phyloP scores from a whole-genome alignment of 495 filamentous ascomycete genomes.

The Sabuloglossum arenarium region DNA sequence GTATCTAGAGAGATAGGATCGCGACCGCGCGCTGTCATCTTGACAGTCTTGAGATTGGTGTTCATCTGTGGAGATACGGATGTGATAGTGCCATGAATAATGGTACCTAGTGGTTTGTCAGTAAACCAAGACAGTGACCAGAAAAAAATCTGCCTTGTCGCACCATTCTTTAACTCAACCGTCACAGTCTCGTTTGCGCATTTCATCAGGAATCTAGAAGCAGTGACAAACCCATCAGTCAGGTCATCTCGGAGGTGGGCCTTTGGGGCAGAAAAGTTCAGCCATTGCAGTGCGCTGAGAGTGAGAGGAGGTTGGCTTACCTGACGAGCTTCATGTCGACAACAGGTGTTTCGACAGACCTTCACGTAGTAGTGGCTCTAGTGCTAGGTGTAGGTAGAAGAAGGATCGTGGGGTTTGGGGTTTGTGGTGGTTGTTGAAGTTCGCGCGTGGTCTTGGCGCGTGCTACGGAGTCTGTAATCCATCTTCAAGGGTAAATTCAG shows the following conservation, averaged over 20 bases:
- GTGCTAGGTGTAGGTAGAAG: not conserved
- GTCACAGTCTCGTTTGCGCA: slow-evolving; percentile 94
- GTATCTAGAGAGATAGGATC: slow-evolving; percentile 73
- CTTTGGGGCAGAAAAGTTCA: not conserved
- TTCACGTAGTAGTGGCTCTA: not conserved
- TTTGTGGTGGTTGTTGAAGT: not conserved
- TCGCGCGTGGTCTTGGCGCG: not conserved
- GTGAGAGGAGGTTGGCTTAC: slow-evolving; percentile 2
- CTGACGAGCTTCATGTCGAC: slow-evolving; percentile 8
- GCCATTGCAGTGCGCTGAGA: not conserved
- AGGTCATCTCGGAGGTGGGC: not conserved
- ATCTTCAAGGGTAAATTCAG: not conserved
- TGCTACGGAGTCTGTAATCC: not conserved
- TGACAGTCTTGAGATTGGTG: slow-evolving; percentile 77
- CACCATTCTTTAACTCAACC: slow-evolving; percentile 95
- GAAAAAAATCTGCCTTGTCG: not conserved
- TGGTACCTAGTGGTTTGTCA: slow-evolving; percentile 40
- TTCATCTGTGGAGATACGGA: slow-evolving; percentile 96
- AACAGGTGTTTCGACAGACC: not conserved
- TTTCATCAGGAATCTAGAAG: slow-evolving; percentile 86
- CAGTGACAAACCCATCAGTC: not conserved
- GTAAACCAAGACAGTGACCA: not conserved
- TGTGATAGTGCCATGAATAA: slow-evolving; percentile 86
- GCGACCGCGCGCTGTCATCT: slow-evolving; percentile 77
- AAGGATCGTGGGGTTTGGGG: too few species aligned